Base-by-base conservation (phyloP, 345 rosid species). In the Xanthoceras sorbifolium region DNA sequence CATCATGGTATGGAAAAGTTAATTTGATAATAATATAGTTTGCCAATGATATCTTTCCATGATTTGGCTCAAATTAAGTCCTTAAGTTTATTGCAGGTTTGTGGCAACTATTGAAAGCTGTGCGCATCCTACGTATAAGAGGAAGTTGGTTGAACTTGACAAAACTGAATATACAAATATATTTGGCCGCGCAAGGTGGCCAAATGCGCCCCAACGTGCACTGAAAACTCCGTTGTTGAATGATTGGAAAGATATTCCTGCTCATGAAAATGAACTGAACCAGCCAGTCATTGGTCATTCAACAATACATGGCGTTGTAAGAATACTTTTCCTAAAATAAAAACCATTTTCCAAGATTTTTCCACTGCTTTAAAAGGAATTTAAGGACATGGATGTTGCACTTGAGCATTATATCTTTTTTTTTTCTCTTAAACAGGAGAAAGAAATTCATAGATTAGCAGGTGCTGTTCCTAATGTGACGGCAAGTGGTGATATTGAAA, bases 131-230 rank as follows among this genome's bases (percentile, higher is more conserved):
- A 60, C 73, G 28, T 94, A 92, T 89, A 92, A 92, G 87, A 86
- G 82, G 82, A 92, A 84, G 82, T 73, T 94, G 86, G 73, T 90
- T 34, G 93, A 94, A 71, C 80, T 84, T 14, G 87, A 89, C 62
- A 79, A 89, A 78, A 92, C 98, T 0, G 92, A 87, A 76, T 86
- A 90, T 78, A 92, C 98, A 44, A 81, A 89, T 77, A 67, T 94
- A 15, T 94, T 89, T 65, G 98, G 98, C 54, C 77, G 98, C 69
- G 97, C 93, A 14, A 79, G 97, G 85, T 94, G 94, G 94, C 98
- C 97, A 50, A 78, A 77, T 79, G 98, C 98, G 23, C 97, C 98
- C 0, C 90, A 92, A 0, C 91, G 98, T 54, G 91, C 81, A 81
- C 88, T 94, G 40, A 72, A 78, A 36, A 94, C 97, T 6, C 91